Percentiles rank a stretch among this genome's conserved stretches.
These are phyloP conservation scores for Xenosphaeropsis pyriputrescens DNA, from an alignment of 2,329 filamentous ascomycete genomes.

Conservation along the genomic window DNA sequence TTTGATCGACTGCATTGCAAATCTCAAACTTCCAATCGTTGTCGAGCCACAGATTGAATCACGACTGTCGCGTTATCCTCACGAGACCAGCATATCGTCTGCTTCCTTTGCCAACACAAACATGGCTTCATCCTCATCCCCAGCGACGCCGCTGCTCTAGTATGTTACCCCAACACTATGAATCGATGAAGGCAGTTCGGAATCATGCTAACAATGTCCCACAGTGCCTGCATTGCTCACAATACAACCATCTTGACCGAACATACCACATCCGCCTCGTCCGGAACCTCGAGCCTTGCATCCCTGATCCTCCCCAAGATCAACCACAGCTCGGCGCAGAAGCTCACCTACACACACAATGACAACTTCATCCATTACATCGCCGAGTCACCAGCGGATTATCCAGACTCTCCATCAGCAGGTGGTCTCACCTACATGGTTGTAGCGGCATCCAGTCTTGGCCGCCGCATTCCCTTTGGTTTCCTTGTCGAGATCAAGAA, in stretches of 20 bases:
- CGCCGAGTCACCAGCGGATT: conserved; percentile 61
- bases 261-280: conserved; percentile 75
- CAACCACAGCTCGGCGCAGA: conserved; percentile 63
- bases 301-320: conserved; percentile 95
- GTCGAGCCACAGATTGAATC: too few relatives aligned
- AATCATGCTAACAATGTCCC: background rate
- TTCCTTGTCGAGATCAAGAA: conserved; percentile 85
- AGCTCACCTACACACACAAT: conserved; percentile 89
- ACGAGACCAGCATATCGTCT: too few relatives aligned
- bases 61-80: too few relatives aligned
- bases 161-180: background rate
- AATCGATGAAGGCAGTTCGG: background rate
- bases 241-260: conserved; percentile 86
- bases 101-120: background rate
- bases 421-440: conserved; percentile 87
- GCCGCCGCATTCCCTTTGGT: conserved; percentile 81
- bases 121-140: conserved; percentile 1
- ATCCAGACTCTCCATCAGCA: conserved; percentile 42
- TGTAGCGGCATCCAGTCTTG: conserved; percentile 66
- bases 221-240: conserved; percentile 84
- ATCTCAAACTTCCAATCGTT: too few relatives aligned
- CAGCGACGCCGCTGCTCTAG: conserved; percentile 1
- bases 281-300: conserved; percentile 72
- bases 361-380: conserved; percentile 93
- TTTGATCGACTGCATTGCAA: too few relatives aligned